These are phyloP conservation scores for Populus hybrid DNA, from an alignment of 441 rosid genomes.

Conservation along the genomic window DNA sequence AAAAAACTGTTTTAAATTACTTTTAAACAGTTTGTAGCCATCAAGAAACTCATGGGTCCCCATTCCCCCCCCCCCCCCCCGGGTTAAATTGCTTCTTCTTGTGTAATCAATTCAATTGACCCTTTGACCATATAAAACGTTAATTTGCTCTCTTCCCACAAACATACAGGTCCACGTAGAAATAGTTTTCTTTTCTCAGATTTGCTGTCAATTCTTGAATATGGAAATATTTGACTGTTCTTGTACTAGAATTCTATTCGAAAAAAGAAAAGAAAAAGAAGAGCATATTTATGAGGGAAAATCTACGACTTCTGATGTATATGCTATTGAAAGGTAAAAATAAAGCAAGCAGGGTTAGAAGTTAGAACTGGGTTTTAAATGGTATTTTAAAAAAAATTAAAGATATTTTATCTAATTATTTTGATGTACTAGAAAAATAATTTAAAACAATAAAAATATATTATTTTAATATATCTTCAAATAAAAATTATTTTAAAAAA, in stretches of 20 bases:
- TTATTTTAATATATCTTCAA: too few species aligned
- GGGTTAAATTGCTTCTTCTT: background rate
- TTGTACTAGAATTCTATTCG: background rate
- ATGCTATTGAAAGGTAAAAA: background rate
- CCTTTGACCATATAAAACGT: slow-evolving; percentile 6
- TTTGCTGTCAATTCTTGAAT: slow-evolving; percentile 7
- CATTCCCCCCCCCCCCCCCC: background rate
- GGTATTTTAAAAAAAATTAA: too few species aligned
- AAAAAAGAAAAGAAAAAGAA: background rate
- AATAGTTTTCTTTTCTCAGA: background rate
- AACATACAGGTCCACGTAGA: slow-evolving; percentile 4
- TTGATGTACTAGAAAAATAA: too few species aligned
- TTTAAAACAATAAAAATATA: too few species aligned
- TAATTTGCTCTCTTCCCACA: slow-evolving; percentile 7
- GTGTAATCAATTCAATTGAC: background rate
- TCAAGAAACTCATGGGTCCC: background rate
- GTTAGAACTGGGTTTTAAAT: too few species aligned
- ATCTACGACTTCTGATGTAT: background rate
- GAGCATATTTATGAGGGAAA: background rate
- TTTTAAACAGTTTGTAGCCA: too few species aligned
- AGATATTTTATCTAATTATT: too few species aligned
- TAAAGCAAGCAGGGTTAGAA: background rate
- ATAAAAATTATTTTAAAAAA: too few species aligned
- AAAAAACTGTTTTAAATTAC: too few species aligned
- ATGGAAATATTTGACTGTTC: background rate